Percentiles rank a stretch among this genome's conserved stretches.
phyloP scores from a whole-genome alignment of 495 filamentous ascomycete genomes.

The Penicillium waksmanii region DNA sequence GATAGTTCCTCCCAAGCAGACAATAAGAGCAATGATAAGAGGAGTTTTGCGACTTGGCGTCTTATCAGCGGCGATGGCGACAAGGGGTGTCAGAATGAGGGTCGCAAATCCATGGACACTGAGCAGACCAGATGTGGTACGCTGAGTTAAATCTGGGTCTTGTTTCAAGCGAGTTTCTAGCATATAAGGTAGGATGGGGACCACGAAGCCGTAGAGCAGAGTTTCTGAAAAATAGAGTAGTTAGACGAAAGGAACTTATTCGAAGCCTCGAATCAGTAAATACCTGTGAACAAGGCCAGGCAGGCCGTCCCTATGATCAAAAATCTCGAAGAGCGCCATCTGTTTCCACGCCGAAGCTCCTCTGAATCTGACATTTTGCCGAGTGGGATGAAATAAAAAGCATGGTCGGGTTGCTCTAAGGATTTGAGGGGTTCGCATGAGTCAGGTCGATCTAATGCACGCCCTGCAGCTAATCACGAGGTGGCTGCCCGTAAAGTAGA shows the following conservation, averaged over 20 bases:
- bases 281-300: constrained; percentile 5
- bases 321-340: neutral
- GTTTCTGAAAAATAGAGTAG: constrained; percentile 8
- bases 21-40: constrained; percentile 2
- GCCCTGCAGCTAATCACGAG: constrained; percentile 4
- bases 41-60: constrained; percentile 15
- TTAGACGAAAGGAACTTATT: neutral
- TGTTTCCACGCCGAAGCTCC: neutral
- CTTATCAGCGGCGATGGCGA: constrained; percentile 28
- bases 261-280: neutral
- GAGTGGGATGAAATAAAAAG: neutral
- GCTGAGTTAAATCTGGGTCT: constrained; percentile 17
- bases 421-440: constrained; percentile 3
- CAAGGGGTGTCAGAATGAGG: constrained; percentile 16
- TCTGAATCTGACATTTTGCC: neutral
- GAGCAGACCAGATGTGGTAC: constrained; percentile 19
- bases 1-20: constrained; percentile 11
- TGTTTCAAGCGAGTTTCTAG: constrained; percentile 26
- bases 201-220: constrained; percentile 32
- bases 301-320: neutral
- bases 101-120: constrained; percentile 23
- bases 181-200: constrained; percentile 32
- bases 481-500: neutral
- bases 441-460: constrained; percentile 3
- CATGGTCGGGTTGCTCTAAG: neutral